phyloP scores from a whole-genome alignment of 2,329 filamentous ascomycete genomes.

The Alternaria panax region DNA sequence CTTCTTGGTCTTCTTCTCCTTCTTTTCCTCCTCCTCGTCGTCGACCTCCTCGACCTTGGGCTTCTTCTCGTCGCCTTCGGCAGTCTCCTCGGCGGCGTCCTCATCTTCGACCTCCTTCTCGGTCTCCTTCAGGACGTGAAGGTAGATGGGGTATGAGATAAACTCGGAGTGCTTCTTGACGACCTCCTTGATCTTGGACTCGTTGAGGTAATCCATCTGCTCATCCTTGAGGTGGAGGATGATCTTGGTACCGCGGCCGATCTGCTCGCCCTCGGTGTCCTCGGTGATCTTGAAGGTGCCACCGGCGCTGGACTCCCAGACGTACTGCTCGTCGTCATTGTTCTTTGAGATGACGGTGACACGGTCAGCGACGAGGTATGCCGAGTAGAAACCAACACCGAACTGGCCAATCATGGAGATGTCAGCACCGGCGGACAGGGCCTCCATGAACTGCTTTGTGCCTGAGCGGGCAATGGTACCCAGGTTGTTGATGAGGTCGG shows the following conservation, averaged over 20 bases:
- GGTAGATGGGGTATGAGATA: slow-evolving; percentile 99
- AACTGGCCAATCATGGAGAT: slow-evolving; percentile 99
- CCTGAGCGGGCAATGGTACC: slow-evolving; percentile 99
- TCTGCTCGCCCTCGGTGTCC: slow-evolving; percentile 87
- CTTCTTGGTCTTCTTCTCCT: slow-evolving; percentile 98
- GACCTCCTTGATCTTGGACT: slow-evolving; percentile 99
- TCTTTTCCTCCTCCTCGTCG: slow-evolving; percentile 82
- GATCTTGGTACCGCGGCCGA: slow-evolving; percentile 97
- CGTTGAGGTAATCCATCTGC: slow-evolving; percentile 97
- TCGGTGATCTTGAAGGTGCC: slow-evolving; percentile 93
- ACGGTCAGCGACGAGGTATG: slow-evolving; percentile 97
- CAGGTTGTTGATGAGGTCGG: slow-evolving; percentile 99
- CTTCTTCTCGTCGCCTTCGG: slow-evolving; percentile 88
- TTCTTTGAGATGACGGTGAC: slow-evolving; percentile 97
- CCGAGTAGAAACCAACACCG: slow-evolving; percentile 99
- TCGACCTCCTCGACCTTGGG: slow-evolving; percentile 93
- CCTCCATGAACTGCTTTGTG: slow-evolving; percentile 99
- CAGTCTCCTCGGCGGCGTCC: slow-evolving; percentile 73
- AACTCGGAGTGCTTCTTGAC: slow-evolving; percentile 99
- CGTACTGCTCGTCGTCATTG: slow-evolving; percentile 99
- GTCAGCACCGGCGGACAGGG: slow-evolving; percentile 95
- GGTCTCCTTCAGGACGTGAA: slow-evolving; percentile 98
- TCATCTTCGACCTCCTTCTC: slow-evolving; percentile 99
- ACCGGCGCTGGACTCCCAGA: slow-evolving; percentile 98
- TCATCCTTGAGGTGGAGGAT: slow-evolving; percentile 99